Base-by-base conservation (phyloP, 176 grass and related monocot species). In the Tillandsia leiboldiana region DNA sequence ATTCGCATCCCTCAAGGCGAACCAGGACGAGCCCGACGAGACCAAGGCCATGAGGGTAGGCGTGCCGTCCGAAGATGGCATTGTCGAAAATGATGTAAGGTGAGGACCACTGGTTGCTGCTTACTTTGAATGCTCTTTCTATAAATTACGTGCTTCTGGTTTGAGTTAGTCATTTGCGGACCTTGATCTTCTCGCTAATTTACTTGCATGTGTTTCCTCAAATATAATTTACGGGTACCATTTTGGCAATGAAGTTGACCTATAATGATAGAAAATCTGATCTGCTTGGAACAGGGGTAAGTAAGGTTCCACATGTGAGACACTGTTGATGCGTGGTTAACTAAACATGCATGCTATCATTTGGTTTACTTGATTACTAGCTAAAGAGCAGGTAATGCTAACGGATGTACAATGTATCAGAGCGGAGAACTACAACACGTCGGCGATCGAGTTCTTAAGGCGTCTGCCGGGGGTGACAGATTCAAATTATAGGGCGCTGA, bases 11-110 rank as follows among this genome's bases (percentile, higher is more conserved):
- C 81, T 96, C 5, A 96, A 97, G 83, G 65, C 77, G 77, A 97
- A 92, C 65, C 93, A 97, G 83, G 93, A 97, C 69, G 93, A 97
- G 84, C 89, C 93, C 63, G 93, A 97, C 26, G 89, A 97, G 74
- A 85, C 51, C 82, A 97, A 83, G 65, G 93, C 93, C 18, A 92
- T 87, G 78, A 82, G 88, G 70, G 84, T 92, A 12, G 93, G 93
- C 3, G 86, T 97, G 77, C 93, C 93, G 4, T 92, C 86, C 14
- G 86, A 92, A 77, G 86, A 97, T 56, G 93, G 93, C 12, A 63
- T 81, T 27, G 78, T 90, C 70, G 86, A 97, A 63, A 73, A 97
- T 69, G 89, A 90, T 71, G 81, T 87, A 66, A 92, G 93, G 93
- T 96, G 83, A 72, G 52, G 9, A 52, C 0, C 49, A 14, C 15